Conservation (phyloP, 2,329 filamentous ascomycete genomes). For the Botrytis deweyae region DNA sequence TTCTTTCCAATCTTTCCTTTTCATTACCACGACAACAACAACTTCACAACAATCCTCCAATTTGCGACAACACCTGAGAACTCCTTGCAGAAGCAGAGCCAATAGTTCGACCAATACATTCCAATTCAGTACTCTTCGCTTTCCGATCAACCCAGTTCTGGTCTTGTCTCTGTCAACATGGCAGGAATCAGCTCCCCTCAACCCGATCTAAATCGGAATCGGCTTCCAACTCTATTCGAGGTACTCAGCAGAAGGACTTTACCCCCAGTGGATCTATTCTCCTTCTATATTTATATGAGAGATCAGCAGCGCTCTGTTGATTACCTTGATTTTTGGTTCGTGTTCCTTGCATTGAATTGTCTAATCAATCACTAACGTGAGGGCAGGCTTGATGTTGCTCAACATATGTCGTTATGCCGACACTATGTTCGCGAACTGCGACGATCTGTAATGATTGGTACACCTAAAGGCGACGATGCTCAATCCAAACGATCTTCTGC, state of each 20-base stretch:
- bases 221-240: conserved; percentile 92
- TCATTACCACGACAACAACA: conserved; percentile 6
- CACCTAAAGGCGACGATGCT: conserved; percentile 81
- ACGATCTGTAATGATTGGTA: conserved; percentile 87
- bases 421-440: conserved; percentile 96
- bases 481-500: conserved; percentile 79
- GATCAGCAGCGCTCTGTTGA: conserved; percentile 98
- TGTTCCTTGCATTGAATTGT: not conserved
- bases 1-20: conserved; percentile 13
- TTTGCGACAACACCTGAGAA: conserved; percentile 1
- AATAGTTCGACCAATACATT: not conserved
- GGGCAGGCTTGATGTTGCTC: conserved; percentile 92
- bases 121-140: not conserved
- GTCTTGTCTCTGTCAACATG: conserved; percentile 27
- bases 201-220: conserved; percentile 68
- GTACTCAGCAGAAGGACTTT: conserved; percentile 92
- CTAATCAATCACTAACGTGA: conserved; percentile 20
- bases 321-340: conserved; percentile 94
- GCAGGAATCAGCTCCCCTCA: conserved; percentile 50
- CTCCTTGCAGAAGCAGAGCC: conserved; percentile 14
- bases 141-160: not conserved
- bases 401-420: conserved; percentile 96
- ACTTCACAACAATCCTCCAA: not conserved
- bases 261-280: conserved; percentile 93
- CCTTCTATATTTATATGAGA: conserved; percentile 99